Evolutionary conservation across 2,329 filamentous ascomycete species (phyloP), one percentile per base, ranked within the genome.

Genomic region (Xylaria sp.): DNA sequence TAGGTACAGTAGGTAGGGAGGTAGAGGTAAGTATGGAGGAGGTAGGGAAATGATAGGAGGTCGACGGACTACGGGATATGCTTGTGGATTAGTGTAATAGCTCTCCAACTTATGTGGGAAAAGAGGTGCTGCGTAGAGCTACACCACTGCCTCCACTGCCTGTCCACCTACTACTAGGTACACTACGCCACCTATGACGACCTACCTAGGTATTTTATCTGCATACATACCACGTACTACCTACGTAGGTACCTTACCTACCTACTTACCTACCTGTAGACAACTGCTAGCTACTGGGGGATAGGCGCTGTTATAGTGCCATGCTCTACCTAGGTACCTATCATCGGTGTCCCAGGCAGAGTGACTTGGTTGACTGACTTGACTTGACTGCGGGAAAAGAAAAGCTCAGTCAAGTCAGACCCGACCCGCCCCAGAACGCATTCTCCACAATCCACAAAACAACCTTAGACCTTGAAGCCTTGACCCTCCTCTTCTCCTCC

Each of bases 391-490:
- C 42, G 42, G 20, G 47, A 67, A 42, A 57, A 27, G 36, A 51
- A 54, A 64, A 67, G 61, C 65, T 58, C 54, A 66, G 58, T 49
- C 45, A 49, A 25, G 49, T 58, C 59, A 61, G 53, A 64, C 25
- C 45, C 25, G 60, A 65, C 65, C 69, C 58, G 63, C 67, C 62
- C 62, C 61, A 68, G 64, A 70, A 67, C 64, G 47, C 64, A 66
- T 70, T 72, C 69, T 69, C 70, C 69, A 69, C 70, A 71, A 63
- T 69, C 63, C 60, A 67, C 63, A 66, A 68, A 66, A 69, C 66
- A 66, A 64, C 62, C 61, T 64, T 66, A 62, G 58, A 61, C 61
- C 65, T 68, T 62, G 55, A 59, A 70, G 67, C 61, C 67, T 65
- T 66, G 62, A 67, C 67, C 62, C 66, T 67, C 69, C 68, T 69